phyloP scores from a whole-genome alignment of 2,329 filamentous ascomycete species.

The Bipolaris cookei region DNA sequence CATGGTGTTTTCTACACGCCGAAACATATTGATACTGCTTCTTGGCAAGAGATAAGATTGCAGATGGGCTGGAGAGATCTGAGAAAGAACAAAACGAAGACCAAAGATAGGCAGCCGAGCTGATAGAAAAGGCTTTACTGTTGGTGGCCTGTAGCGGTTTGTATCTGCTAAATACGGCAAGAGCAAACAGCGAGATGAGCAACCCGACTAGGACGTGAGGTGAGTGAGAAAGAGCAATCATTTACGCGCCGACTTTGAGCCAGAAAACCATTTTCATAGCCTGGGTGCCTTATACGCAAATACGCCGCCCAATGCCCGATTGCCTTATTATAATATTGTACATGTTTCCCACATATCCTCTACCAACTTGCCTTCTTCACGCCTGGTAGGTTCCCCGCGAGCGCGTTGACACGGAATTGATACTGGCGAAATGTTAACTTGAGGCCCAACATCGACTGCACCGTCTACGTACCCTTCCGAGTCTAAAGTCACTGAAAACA shows the following conservation, averaged over 20 bases:
- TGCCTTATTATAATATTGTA: slow-evolving; percentile 22
- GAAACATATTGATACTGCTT: slow-evolving; percentile 69
- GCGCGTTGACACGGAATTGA: slow-evolving; percentile 89
- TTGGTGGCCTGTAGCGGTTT: slow-evolving; percentile 14
- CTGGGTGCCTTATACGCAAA: slow-evolving; percentile 17
- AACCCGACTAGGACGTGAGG: neutral
- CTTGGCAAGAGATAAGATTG: neutral
- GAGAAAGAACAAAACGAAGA: too few species aligned
- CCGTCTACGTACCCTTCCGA: slow-evolving; percentile 74
- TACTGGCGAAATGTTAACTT: slow-evolving; percentile 64
- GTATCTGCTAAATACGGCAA: slow-evolving; percentile 21
- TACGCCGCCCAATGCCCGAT: slow-evolving; percentile 43
- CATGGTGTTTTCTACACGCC: slow-evolving; percentile 70
- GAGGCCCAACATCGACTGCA: neutral
- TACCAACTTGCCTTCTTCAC: slow-evolving; percentile 98
- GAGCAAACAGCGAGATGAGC: slow-evolving; percentile 21
- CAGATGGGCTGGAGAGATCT: slow-evolving; percentile 2
- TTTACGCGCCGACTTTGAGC: neutral
- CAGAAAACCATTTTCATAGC: slow-evolving; percentile 16
- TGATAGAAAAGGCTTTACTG: neutral
- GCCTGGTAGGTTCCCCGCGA: slow-evolving; percentile 84
- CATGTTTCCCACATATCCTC: slow-evolving; percentile 6
- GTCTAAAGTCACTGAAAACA: slow-evolving; percentile 91
- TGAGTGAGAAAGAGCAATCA: neutral
- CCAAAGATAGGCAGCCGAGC: too few species aligned